Evolutionary conservation across 1,139 yeast species (phyloP).

Genomic region (Kazachstania sp.): DNA sequence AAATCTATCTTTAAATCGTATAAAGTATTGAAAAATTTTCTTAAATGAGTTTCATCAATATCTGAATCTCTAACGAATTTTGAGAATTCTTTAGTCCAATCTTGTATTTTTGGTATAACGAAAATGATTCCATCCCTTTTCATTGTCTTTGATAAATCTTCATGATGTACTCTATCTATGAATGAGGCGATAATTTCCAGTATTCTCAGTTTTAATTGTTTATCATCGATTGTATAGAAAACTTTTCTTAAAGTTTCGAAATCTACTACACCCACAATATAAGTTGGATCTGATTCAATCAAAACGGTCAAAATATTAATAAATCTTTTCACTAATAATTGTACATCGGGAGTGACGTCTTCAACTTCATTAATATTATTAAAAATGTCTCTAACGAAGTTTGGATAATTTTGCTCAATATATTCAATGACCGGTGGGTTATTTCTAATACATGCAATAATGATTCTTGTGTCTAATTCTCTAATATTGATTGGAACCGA

Average conservation of each 20-base stretch:
- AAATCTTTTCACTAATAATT: conserved; percentile 21
- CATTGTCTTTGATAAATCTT: conserved; percentile 11
- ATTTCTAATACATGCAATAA: conserved; percentile 58
- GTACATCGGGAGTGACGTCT: conserved; percentile 8
- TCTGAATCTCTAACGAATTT: conserved; percentile 23
- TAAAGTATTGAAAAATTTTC: conserved; percentile 38
- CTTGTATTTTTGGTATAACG: conserved; percentile 6
- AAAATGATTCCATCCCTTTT: conserved; percentile 7
- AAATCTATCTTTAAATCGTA: conserved; percentile 31
- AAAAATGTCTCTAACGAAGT: conserved; percentile 14
- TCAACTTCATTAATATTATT: conserved; percentile 6
- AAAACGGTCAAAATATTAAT: conserved; percentile 23
- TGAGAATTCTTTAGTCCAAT: conserved; percentile 23
- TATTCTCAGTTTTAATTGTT: conserved; percentile 25
- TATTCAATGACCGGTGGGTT: conserved; percentile 53
- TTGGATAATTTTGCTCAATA: conserved; percentile 15
- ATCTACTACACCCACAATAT: conserved; percentile 11
- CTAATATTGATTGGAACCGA: conserved; percentile 23
- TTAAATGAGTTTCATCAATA: conserved; percentile 36
- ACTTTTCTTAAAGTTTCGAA: conserved; percentile 13
- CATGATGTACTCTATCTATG: conserved; percentile 1
- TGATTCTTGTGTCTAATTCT: conserved; percentile 44
- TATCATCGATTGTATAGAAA: conserved; percentile 18
- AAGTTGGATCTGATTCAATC: conserved; percentile 5
- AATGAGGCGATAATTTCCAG: conserved; percentile 21